phyloP scores from a whole-genome alignment of 2,329 filamentous ascomycete genomes.

The Aspergillus caelatus region DNA sequence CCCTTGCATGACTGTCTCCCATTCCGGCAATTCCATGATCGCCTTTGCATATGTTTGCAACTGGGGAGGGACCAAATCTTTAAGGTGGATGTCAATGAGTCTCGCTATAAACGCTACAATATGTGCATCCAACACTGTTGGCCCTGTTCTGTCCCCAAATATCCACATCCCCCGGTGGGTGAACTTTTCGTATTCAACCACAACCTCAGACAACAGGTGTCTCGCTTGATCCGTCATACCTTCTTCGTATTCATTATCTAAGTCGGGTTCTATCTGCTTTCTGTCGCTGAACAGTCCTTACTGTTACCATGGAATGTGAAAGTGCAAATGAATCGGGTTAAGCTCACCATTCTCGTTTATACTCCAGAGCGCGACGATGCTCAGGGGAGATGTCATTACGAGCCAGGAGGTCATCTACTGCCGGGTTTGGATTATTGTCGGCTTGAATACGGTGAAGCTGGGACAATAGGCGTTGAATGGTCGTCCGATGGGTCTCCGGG shows the following conservation, averaged over 20 bases:
- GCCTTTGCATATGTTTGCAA: slow-evolving; percentile 10
- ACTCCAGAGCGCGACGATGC: slow-evolving; percentile 13
- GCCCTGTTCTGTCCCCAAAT: slow-evolving; percentile 13
- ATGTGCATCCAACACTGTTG: slow-evolving; percentile 17
- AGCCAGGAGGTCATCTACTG: slow-evolving; percentile 15
- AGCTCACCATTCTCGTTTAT: slow-evolving; percentile 11
- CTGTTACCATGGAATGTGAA: background rate
- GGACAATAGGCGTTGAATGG: slow-evolving; percentile 11
- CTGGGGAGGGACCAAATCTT: slow-evolving; percentile 10
- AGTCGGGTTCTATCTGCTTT: slow-evolving; percentile 5
- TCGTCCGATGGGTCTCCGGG: slow-evolving; percentile 7
- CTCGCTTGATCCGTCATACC: slow-evolving; percentile 10
- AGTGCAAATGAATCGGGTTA: too few relatives aligned
- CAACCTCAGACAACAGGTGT: slow-evolving; percentile 1
- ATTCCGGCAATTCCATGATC: slow-evolving; percentile 8
- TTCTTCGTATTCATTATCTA: background rate
- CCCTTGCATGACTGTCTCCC: slow-evolving; percentile 11
- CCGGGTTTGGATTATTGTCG: slow-evolving; percentile 10
- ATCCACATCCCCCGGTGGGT: slow-evolving; percentile 12
- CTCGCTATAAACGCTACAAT: slow-evolving; percentile 13
- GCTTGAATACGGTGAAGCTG: slow-evolving; percentile 11
- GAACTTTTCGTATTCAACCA: slow-evolving; percentile 5
- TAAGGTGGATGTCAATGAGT: slow-evolving; percentile 11
- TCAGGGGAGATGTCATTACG: slow-evolving; percentile 13
- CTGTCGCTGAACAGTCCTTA: background rate